Conservation (phyloP, 768 basidiomycete species). For the Panellus pusillus region DNA sequence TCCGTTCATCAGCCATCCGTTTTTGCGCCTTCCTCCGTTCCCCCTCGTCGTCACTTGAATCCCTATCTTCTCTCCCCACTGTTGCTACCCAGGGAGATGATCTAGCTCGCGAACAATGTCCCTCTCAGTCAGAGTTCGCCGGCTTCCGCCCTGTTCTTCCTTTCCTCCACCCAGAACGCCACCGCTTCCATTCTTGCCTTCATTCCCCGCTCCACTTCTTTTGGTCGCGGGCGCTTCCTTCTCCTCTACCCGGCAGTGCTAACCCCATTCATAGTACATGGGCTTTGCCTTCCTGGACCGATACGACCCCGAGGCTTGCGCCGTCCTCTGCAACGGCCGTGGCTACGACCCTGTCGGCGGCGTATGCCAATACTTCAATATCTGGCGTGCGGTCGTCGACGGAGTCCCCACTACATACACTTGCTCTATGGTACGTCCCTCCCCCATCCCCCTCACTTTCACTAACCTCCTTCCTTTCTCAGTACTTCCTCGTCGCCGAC, state of each 20-base stretch:
- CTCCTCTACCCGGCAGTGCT: not conserved
- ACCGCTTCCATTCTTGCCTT: no score
- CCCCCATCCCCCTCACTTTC: not conserved
- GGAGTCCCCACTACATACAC: constrained; percentile 49
- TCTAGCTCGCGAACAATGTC: no score
- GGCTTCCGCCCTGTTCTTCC: constrained; percentile 1
- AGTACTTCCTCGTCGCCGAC: constrained; percentile 48
- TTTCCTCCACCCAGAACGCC: not conserved
- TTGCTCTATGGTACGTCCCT: constrained; percentile 44
- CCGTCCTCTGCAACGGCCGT: constrained; percentile 43
- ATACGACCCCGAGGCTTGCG: constrained; percentile 48
- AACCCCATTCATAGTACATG: constrained; percentile 40
- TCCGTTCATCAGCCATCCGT: no score
- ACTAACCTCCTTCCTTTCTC: not conserved
- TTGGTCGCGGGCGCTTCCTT: no score
- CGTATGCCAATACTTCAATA: constrained; percentile 52
- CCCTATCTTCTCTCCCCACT: no score
- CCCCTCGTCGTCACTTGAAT: no score
- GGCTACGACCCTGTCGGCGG: constrained; percentile 42
- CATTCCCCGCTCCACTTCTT: no score
- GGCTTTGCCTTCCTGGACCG: constrained; percentile 49
- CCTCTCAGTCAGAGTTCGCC: no score
- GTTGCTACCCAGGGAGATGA: no score
- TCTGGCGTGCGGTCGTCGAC: constrained; percentile 50
- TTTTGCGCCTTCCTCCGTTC: no score